phyloP scores from a whole-genome alignment of 192 early-diverging fungal species.

The Linnemannia zychae region DNA sequence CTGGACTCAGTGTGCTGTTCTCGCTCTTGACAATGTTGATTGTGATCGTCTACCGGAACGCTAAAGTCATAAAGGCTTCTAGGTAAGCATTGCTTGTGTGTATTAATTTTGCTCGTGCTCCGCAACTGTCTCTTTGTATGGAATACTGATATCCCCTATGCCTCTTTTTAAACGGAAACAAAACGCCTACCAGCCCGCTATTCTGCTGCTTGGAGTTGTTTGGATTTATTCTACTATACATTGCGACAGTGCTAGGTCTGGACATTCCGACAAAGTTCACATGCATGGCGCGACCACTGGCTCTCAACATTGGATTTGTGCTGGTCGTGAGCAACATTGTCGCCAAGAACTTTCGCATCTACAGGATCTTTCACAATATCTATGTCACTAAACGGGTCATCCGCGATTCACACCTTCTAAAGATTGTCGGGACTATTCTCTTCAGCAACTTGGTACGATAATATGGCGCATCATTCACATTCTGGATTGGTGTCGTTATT shows the following conservation, averaged over 20 bases:
- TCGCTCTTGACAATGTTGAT: slow-evolving; percentile 50
- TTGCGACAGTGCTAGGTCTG: slow-evolving; percentile 52
- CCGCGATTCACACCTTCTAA: slow-evolving; percentile 59
- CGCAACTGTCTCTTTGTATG: too few relatives aligned
- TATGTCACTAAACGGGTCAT: slow-evolving; percentile 65
- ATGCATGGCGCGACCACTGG: slow-evolving; percentile 56
- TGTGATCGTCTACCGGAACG: slow-evolving; percentile 53
- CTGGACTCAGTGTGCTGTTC: slow-evolving; percentile 54
- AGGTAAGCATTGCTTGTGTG: too few relatives aligned
- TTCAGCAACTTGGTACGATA: slow-evolving; percentile 52
- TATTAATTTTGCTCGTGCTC: too few relatives aligned
- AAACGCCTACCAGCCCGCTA: slow-evolving; percentile 58
- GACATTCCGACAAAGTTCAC: slow-evolving; percentile 53
- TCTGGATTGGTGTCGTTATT: too few relatives aligned
- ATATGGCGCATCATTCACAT: too few relatives aligned
- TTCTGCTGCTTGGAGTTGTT: slow-evolving; percentile 66
- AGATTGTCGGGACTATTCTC: slow-evolving; percentile 56
- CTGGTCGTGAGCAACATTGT: slow-evolving; percentile 63
- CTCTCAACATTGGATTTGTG: slow-evolving; percentile 60
- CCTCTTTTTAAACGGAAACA: not conserved
- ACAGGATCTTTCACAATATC: slow-evolving; percentile 68
- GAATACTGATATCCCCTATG: too few relatives aligned
- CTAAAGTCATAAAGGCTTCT: slow-evolving; percentile 63
- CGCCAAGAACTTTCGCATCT: slow-evolving; percentile 67
- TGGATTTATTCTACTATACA: slow-evolving; percentile 63